Evolutionary conservation across 139 green algal species (phyloP).

Genomic region (Dunaliella primolecta): DNA sequence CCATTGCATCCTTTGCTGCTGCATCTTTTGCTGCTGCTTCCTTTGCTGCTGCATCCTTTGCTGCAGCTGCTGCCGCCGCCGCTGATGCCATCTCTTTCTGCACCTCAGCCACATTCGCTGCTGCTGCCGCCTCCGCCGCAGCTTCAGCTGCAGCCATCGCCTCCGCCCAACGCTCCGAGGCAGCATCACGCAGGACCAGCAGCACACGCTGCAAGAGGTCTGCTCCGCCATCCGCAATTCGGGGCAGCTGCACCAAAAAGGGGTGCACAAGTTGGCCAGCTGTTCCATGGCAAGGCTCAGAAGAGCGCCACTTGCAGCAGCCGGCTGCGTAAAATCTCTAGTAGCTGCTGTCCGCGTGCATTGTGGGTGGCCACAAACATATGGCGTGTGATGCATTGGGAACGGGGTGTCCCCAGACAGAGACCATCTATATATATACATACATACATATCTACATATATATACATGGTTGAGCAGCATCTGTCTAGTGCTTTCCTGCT

Average conservation of each 20-base stretch:
- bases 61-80: not conserved
- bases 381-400: too few species aligned
- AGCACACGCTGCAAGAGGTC: constrained; percentile 31
- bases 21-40: not conserved
- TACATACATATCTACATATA: too few species aligned
- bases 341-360: too few species aligned
- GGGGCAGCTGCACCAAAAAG: constrained; percentile 7
- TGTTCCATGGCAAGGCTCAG: too few species aligned
- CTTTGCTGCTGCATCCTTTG: not conserved
- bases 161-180: not conserved
- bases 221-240: not conserved
- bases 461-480: too few species aligned
- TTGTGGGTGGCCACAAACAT: too few species aligned
- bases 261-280: too few species aligned
- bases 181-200: constrained; percentile 10
- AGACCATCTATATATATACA: too few species aligned
- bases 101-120: not conserved
- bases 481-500: too few species aligned
- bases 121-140: not conserved
- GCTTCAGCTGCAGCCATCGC: constrained; percentile 5
- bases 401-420: too few species aligned
- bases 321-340: too few species aligned
- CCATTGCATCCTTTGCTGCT: not conserved
- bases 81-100: not conserved
- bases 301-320: too few species aligned